Conservation (phyloP, 768 basidiomycete genomes). For the Cantharellus anzutake region DNA sequence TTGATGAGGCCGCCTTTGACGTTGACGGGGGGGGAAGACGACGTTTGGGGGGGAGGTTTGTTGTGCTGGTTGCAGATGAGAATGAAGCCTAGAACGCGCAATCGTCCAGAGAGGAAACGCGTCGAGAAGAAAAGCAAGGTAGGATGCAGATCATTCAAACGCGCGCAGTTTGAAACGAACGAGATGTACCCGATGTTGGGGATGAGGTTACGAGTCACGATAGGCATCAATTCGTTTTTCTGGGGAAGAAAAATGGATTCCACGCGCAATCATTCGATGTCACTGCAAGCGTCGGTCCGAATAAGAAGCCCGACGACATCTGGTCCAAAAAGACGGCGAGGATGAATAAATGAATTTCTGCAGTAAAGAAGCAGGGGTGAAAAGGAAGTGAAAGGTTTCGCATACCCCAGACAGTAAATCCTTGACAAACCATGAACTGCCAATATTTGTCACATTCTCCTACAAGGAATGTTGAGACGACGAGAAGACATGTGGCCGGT, state of each 20-base stretch:
- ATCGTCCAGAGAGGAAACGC: conserved; percentile 9
- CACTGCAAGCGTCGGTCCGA: conserved; percentile 11
- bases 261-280: conserved; percentile 49
- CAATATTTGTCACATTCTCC: conserved; percentile 57
- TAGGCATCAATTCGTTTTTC: conserved; percentile 8
- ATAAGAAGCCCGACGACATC: conserved; percentile 21
- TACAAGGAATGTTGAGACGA: conserved; percentile 32
- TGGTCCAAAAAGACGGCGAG: conserved; percentile 34
- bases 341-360: neutral
- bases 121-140: neutral
- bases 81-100: conserved; percentile 9
- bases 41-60: conserved; percentile 11
- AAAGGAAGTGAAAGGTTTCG: neutral
- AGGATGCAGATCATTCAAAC: conserved; percentile 9
- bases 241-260: no score
- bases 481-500: no score
- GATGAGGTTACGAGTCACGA: conserved; percentile 11
- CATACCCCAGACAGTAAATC: conserved; percentile 42
- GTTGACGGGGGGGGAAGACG: conserved; percentile 3
- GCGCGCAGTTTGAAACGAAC: neutral
- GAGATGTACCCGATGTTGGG: conserved; percentile 8
- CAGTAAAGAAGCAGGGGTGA: neutral
- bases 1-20: conserved; percentile 7
- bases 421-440: conserved; percentile 64
- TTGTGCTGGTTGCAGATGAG: conserved; percentile 12